Evolutionary conservation across 1,139 yeast species (phyloP).

Genomic region (Geotrichum histeridarum): DNA sequence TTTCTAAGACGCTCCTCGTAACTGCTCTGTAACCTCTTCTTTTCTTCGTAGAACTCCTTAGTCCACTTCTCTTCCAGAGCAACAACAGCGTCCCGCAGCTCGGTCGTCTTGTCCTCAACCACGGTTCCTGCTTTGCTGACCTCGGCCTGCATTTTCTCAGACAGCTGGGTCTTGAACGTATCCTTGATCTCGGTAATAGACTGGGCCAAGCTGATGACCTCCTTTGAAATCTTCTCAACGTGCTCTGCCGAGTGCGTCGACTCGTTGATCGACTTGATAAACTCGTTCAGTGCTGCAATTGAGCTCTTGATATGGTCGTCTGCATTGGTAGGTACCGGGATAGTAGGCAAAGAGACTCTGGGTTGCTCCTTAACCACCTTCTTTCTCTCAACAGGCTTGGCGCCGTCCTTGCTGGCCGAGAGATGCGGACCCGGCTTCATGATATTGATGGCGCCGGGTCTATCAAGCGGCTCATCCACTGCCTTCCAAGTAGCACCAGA

Average conservation of each 20-base stretch:
- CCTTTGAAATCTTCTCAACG: slow-evolving; percentile 30
- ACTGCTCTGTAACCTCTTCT: slow-evolving; percentile 56
- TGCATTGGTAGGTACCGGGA: slow-evolving; percentile 32
- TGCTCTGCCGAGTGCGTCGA: slow-evolving; percentile 33
- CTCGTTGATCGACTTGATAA: slow-evolving; percentile 49
- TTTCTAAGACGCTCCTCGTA: slow-evolving; percentile 55
- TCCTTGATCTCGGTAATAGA: slow-evolving; percentile 29
- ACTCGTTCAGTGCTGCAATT: slow-evolving; percentile 48
- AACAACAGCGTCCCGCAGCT: slow-evolving; percentile 41
- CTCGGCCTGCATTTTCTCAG: slow-evolving; percentile 21
- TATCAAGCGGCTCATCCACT: slow-evolving; percentile 17
- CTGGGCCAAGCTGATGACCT: slow-evolving; percentile 30
- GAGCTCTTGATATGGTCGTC: slow-evolving; percentile 49
- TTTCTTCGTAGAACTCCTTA: slow-evolving; percentile 56
- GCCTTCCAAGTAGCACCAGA: slow-evolving; percentile 24
- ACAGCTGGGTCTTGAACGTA: slow-evolving; percentile 27
- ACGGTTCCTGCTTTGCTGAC: slow-evolving; percentile 21
- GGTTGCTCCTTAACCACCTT: neutral
- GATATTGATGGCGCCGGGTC: slow-evolving; percentile 15
- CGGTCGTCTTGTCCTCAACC: slow-evolving; percentile 26
- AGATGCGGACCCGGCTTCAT: slow-evolving; percentile 19
- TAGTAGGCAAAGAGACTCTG: slow-evolving; percentile 25
- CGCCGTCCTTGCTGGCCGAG: slow-evolving; percentile 5
- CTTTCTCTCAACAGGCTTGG: neutral
- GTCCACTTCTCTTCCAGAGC: slow-evolving; percentile 51